Evolutionary conservation across 768 basidiomycete species (phyloP).

Genomic region (Pleurotus tuber-regium): DNA sequence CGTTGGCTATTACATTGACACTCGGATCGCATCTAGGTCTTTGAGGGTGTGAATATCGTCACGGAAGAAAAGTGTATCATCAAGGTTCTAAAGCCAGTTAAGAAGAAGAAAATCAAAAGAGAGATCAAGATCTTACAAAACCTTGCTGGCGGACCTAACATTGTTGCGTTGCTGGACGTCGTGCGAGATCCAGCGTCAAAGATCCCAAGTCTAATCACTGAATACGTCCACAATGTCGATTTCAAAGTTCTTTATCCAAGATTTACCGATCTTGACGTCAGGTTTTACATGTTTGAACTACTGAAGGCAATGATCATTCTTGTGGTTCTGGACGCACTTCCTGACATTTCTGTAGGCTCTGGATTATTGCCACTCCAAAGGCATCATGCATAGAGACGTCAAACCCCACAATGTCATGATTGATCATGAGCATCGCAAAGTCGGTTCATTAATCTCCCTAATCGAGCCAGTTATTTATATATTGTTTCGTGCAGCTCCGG

Average conservation of each 20-base stretch:
- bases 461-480: conserved; percentile 10
- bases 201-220: conserved; percentile 94
- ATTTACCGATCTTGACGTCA: conserved; percentile 93
- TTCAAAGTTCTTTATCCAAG: conserved; percentile 96
- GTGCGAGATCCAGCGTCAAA: conserved; percentile 95
- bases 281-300: conserved; percentile 95
- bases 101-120: conserved; percentile 99
- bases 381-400: conserved; percentile 98
- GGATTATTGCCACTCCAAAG: conserved; percentile 97
- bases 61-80: conserved; percentile 96
- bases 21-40: conserved; percentile 53
- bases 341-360: conserved; percentile 59
- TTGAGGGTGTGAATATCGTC: conserved; percentile 89
- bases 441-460: conserved; percentile 29
- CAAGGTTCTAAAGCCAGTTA: conserved; percentile 98
- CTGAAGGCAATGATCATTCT: conserved; percentile 61
- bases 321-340: background rate
- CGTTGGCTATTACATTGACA: conserved; percentile 10
- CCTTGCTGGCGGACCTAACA: conserved; percentile 92
- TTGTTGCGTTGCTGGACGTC: conserved; percentile 91
- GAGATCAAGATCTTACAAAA: conserved; percentile 99
- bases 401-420: conserved; percentile 99
- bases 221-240: conserved; percentile 98
- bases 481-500: conserved; percentile 63
- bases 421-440: conserved; percentile 95